Conservation (phyloP, 441 rosid genomes). For the Jatropha podagrica region DNA sequence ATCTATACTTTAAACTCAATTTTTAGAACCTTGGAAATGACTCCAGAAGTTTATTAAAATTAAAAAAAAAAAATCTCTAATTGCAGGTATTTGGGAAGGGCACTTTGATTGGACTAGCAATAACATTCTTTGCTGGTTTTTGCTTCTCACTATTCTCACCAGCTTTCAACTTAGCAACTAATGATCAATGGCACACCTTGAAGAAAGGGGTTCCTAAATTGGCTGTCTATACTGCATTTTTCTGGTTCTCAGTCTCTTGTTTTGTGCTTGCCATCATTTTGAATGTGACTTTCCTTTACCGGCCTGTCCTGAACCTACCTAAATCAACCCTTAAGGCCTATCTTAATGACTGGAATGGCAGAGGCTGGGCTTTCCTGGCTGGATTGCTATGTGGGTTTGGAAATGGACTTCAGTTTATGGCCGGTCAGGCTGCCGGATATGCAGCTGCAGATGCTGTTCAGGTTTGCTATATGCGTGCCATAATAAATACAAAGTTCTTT, state of each 20-base stretch:
- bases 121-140: slow-evolving; percentile 76
- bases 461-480: slow-evolving; percentile 34
- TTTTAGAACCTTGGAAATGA: not conserved
- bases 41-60: not conserved
- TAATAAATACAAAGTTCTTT: not conserved
- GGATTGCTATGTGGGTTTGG: slow-evolving; percentile 84
- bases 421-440: slow-evolving; percentile 89
- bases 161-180: slow-evolving; percentile 87
- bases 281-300: slow-evolving; percentile 62
- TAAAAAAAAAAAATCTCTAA: not conserved
- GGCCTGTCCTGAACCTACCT: slow-evolving; percentile 60
- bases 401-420: slow-evolving; percentile 90
- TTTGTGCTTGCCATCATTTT: slow-evolving; percentile 63
- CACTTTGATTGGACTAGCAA: slow-evolving; percentile 55
- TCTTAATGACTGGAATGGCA: slow-evolving; percentile 70
- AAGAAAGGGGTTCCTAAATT: slow-evolving; percentile 72
- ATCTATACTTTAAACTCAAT: too few relatives aligned
- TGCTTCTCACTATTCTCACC: slow-evolving; percentile 96
- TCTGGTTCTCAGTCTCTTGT: slow-evolving; percentile 79
- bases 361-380: slow-evolving; percentile 87
- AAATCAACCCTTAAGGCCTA: slow-evolving; percentile 71
- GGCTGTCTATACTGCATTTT: slow-evolving; percentile 78
- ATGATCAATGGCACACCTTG: slow-evolving; percentile 81
- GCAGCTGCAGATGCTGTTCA: slow-evolving; percentile 95
- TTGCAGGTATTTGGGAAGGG: slow-evolving; percentile 82